phyloP scores from a whole-genome alignment of 1,284 basidiomycete species.

The Butyriboletus appendiculatus region DNA sequence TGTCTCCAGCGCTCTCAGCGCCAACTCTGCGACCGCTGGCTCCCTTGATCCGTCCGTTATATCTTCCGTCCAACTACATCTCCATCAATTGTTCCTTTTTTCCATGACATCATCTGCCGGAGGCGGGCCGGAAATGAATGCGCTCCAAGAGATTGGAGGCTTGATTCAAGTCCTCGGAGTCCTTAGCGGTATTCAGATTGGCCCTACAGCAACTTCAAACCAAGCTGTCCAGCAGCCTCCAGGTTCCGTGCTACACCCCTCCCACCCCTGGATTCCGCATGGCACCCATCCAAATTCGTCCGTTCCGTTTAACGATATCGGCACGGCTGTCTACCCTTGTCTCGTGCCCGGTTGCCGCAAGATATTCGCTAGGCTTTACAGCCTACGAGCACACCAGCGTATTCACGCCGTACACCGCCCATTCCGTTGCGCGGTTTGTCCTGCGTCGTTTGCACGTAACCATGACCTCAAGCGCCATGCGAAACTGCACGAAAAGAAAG shows the following conservation, averaged over 20 bases:
- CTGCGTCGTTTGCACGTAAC: conserved; percentile 72
- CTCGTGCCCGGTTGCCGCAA: conserved; percentile 59
- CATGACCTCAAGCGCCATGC: conserved; percentile 76
- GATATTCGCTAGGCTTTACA: conserved; percentile 64
- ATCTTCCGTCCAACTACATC: conserved; percentile 61
- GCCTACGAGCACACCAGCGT: conserved; percentile 67
- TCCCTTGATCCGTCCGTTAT: conserved; percentile 56
- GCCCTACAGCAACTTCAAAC: conserved; percentile 40
- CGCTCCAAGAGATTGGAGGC: conserved; percentile 70
- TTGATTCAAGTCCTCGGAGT: conserved; percentile 78
- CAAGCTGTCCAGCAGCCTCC: conserved; percentile 14
- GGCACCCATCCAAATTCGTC: conserved; percentile 25
- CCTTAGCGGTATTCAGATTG: conserved; percentile 70
- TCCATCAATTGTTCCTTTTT: conserved; percentile 76
- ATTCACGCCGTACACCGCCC: conserved; percentile 63
- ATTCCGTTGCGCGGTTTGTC: conserved; percentile 59
- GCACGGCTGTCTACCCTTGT: conserved; percentile 76
- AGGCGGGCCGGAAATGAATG: conserved; percentile 52
- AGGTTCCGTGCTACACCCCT: conserved; percentile 26
- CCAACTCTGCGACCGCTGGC: conserved; percentile 36
- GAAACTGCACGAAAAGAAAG: conserved; percentile 64
- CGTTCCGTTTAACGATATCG: conserved; percentile 50
- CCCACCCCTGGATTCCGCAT: conserved; percentile 36
- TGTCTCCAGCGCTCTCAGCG: conserved; percentile 49
- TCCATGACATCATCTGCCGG: conserved; percentile 64